Evolutionary conservation across 164 flowering plant species (phyloP).

Genomic region (Vitis riparia): DNA sequence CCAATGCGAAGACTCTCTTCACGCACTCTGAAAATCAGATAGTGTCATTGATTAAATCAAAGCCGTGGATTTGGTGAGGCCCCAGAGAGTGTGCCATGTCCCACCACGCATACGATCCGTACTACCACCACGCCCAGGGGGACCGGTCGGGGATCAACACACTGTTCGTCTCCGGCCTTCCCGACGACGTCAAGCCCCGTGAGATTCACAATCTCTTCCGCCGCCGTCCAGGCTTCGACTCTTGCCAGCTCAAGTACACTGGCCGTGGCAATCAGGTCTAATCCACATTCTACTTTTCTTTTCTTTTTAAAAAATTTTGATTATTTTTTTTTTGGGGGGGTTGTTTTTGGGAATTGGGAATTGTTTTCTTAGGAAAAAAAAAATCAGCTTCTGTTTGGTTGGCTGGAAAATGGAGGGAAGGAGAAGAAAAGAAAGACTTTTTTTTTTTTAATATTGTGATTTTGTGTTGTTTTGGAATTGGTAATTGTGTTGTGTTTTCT

Average conservation of each 20-base stretch:
- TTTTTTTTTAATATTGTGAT: background rate
- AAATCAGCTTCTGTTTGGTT: no score
- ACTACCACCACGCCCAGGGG: constrained; percentile 24
- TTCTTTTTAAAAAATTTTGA: background rate
- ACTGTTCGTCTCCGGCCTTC: constrained; percentile 83
- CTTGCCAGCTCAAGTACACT: constrained; percentile 90
- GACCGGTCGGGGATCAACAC: constrained; percentile 51
- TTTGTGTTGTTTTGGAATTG: background rate
- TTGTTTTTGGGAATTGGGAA: no score
- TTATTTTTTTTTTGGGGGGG: background rate
- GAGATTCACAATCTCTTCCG: constrained; percentile 95
- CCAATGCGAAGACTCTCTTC: background rate
- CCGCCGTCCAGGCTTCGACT: constrained; percentile 78
- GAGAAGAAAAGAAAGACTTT: no score
- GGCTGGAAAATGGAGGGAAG: no score
- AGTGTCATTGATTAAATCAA: no score
- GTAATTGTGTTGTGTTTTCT: no score
- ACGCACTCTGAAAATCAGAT: background rate
- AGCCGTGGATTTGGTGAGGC: no score
- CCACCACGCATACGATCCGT: constrained; percentile 45
- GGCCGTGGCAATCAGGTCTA: constrained; percentile 89
- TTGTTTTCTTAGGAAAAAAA: no score
- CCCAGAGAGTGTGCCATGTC: constrained; percentile 18
- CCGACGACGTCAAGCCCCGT: constrained; percentile 87
- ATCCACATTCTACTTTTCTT: background rate